phyloP scores from a whole-genome alignment of 345 rosid genomes.

The Dipteronia sinensis region DNA sequence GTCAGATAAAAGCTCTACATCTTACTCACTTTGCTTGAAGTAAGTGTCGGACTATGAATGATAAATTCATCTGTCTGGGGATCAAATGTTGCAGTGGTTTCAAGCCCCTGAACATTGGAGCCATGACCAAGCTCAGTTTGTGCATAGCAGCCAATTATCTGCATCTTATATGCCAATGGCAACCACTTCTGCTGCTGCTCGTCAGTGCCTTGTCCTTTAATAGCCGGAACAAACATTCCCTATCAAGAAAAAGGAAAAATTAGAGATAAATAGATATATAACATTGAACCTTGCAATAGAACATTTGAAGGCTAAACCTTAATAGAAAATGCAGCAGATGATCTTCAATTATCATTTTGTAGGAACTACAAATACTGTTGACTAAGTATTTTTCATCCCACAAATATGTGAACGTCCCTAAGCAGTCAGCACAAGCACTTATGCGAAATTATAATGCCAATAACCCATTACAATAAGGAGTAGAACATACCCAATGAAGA shows the following conservation, averaged over 20 bases:
- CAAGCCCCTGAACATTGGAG: slow-evolving; percentile 98
- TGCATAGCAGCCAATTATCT: slow-evolving; percentile 98
- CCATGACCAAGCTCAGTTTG: slow-evolving; percentile 99
- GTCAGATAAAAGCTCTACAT: neutral
- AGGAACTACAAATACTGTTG: neutral
- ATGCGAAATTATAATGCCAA: neutral
- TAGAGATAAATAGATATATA: neutral
- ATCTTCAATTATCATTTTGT: neutral
- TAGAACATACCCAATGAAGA: slow-evolving; percentile 83
- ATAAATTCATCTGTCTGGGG: slow-evolving; percentile 88
- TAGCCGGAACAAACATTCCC: slow-evolving; percentile 98
- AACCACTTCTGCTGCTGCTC: slow-evolving; percentile 97
- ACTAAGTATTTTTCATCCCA: neutral
- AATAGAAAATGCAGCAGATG: slow-evolving; percentile 8
- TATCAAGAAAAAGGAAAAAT: slow-evolving; percentile 30
- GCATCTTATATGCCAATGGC: slow-evolving; percentile 88
- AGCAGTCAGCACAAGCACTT: neutral
- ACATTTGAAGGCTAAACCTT: slow-evolving; percentile 10
- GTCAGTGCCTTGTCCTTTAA: slow-evolving; percentile 93
- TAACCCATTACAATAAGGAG: neutral
- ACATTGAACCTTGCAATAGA: neutral
- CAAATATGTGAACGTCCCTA: slow-evolving; percentile 6
- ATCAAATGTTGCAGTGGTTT: slow-evolving; percentile 98
- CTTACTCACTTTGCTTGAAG: slow-evolving; percentile 82
- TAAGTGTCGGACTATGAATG: slow-evolving; percentile 86